phyloP scores from a whole-genome alignment of 2,329 filamentous ascomycete species.

The Sphaerulina musiva region DNA sequence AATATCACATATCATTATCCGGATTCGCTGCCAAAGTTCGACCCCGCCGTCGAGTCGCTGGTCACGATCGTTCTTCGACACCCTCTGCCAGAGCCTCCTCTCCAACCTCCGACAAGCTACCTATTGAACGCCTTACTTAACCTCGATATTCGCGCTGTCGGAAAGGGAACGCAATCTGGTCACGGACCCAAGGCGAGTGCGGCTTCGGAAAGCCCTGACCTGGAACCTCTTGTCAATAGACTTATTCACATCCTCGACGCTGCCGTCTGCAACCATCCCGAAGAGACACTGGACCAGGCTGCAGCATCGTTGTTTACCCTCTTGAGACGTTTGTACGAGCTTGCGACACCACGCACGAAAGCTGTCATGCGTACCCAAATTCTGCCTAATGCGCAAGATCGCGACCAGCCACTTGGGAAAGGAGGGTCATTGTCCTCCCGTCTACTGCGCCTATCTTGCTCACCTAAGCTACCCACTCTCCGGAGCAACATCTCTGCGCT shows the following conservation, averaged over 20 bases:
- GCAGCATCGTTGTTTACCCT: slow-evolving; percentile 56
- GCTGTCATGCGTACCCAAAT: slow-evolving; percentile 59
- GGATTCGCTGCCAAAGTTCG: slow-evolving; percentile 56
- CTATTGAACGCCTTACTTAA: slow-evolving; percentile 78
- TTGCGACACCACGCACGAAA: slow-evolving; percentile 62
- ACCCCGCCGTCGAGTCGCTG: slow-evolving; percentile 61
- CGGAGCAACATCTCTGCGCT: slow-evolving; percentile 69
- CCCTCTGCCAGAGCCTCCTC: slow-evolving; percentile 55
- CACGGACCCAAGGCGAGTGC: slow-evolving; percentile 36
- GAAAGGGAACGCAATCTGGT: slow-evolving; percentile 21
- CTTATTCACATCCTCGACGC: slow-evolving; percentile 64
- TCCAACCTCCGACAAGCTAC: slow-evolving; percentile 65
- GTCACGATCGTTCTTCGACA: slow-evolving; percentile 61
- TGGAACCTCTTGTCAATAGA: slow-evolving; percentile 54
- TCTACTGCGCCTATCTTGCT: slow-evolving; percentile 70
- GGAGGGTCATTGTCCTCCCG: slow-evolving; percentile 67
- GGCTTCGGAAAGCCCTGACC: slow-evolving; percentile 60
- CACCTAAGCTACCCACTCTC: slow-evolving; percentile 63
- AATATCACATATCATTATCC: slow-evolving; percentile 74
- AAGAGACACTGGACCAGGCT: slow-evolving; percentile 64
- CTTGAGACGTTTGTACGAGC: slow-evolving; percentile 62
- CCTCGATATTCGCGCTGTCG: slow-evolving; percentile 54
- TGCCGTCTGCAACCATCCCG: slow-evolving; percentile 57
- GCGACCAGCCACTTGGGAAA: slow-evolving; percentile 68
- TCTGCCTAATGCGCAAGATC: slow-evolving; percentile 70